Evolutionary conservation across 2,329 filamentous ascomycete species (phyloP).

Genomic region (Trichophaea hybrida): DNA sequence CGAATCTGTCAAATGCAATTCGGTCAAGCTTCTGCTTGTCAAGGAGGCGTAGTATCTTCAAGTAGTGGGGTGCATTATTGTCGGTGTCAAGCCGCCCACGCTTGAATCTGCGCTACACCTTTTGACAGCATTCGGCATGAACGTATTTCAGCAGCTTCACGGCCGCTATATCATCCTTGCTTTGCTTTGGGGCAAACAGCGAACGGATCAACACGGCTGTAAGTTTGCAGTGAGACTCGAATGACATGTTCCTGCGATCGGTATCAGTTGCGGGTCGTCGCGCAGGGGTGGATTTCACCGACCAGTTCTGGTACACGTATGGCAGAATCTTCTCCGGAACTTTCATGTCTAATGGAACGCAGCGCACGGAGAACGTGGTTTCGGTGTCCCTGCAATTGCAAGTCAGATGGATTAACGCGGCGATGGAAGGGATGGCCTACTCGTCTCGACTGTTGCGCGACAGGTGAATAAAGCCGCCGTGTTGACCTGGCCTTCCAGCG

Average conservation of each 20-base stretch:
- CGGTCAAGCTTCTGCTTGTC: background rate
- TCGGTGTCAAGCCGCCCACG: background rate
- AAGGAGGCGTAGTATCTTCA: background rate
- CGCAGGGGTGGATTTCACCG: background rate
- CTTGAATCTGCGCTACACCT: background rate
- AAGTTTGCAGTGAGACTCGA: background rate
- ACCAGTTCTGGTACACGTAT: background rate
- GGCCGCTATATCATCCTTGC: background rate
- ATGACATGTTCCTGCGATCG: background rate
- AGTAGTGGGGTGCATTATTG: background rate
- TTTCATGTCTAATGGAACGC: background rate
- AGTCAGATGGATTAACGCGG: background rate
- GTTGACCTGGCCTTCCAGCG: background rate
- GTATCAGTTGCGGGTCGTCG: no score
- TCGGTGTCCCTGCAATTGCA: background rate
- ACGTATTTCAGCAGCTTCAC: background rate
- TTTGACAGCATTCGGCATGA: background rate
- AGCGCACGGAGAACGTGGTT: background rate
- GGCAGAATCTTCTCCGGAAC: background rate
- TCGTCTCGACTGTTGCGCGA: background rate
- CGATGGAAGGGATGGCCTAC: background rate
- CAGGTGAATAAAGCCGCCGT: background rate
- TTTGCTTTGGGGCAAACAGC: background rate
- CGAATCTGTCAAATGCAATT: background rate
- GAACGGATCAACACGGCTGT: background rate